Evolutionary conservation across 1,284 basidiomycete species (phyloP).

Genomic region (Rugosomyces carneus): DNA sequence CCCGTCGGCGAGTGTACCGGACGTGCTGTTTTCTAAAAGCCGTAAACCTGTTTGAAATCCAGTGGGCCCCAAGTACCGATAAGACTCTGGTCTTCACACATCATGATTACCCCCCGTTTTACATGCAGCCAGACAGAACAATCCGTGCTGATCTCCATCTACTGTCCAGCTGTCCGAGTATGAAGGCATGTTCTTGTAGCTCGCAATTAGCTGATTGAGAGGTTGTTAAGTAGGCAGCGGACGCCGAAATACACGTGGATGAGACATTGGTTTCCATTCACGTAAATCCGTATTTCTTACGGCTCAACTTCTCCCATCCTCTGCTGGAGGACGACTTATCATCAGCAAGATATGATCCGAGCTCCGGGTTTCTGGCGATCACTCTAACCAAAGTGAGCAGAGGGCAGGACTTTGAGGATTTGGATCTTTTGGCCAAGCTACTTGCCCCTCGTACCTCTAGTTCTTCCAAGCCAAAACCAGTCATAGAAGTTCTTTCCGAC

Average conservation of each 20-base stretch:
- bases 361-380: constrained; percentile 63
- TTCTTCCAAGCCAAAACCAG: constrained; percentile 32
- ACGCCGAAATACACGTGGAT: constrained; percentile 73
- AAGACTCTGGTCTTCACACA: neutral
- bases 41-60: neutral
- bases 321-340: constrained; percentile 66
- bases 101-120: constrained; percentile 79
- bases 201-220: constrained; percentile 12
- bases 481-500: constrained; percentile 61
- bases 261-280: constrained; percentile 65
- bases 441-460: constrained; percentile 60
- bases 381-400: constrained; percentile 60
- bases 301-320: constrained; percentile 61
- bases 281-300: constrained; percentile 76
- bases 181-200: constrained; percentile 21
- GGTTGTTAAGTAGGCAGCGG: constrained; percentile 54
- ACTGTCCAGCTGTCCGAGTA: constrained; percentile 76
- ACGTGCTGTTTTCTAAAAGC: neutral
- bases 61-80: neutral
- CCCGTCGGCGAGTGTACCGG: neutral
- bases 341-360: constrained; percentile 66
- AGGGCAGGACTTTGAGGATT: constrained; percentile 64
- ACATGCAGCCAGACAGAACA: constrained; percentile 63
- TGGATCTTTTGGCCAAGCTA: constrained; percentile 71
- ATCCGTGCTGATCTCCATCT: constrained; percentile 55